Base-by-base conservation (phyloP, 1,284 basidiomycete species). In the Entoloma clypeatum region DNA sequence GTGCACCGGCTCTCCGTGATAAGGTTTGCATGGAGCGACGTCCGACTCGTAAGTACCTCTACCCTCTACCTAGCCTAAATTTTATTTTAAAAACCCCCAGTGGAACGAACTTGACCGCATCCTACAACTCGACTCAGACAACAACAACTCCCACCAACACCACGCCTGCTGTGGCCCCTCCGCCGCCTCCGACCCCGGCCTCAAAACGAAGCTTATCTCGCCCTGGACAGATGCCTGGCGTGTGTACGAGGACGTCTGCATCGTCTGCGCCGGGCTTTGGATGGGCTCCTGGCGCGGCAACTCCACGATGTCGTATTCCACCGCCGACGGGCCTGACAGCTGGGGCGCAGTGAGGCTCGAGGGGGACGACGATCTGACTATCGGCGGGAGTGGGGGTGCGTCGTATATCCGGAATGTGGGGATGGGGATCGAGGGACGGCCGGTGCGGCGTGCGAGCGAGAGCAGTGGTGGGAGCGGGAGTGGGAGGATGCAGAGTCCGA, bases 191-290 rank as follows among this genome's bases (percentile, higher is more conserved):
- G 47, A 46, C 14, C 36, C 47, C 21, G 47, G 48, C 23, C 28
- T 51, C 10, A 70, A 64, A 56, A 53, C 60, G 36, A 72, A 67
- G 36, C 44, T 65, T 1, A 55, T 72, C 21, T 68, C 72, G 2
- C 50, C 70, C 1, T 86, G 81, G 81, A 70, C 76, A n/a, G 84
- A 87, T 47, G 74, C 74, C 7, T 86, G 85, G 84, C 72, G 75
- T 18, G 68, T 88, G 10, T 90, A 89, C 53, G 86, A 90, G 61
- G 86, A 89, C 47, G 81, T 84, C 8, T 89, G 86, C 48, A 67
- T 88, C 29, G 68, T 86, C 36, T 89, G 86, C 53, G 86, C 85
- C 0, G 77, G 82, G 2, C 68, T 87, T 10, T 87, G 83, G 82
- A 75, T 83, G 55, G 81, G 81, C 18, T 67, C 72, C 11, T 83